phyloP scores from a whole-genome alignment of 768 basidiomycete genomes.

The Leucocoprinus leucothites region DNA sequence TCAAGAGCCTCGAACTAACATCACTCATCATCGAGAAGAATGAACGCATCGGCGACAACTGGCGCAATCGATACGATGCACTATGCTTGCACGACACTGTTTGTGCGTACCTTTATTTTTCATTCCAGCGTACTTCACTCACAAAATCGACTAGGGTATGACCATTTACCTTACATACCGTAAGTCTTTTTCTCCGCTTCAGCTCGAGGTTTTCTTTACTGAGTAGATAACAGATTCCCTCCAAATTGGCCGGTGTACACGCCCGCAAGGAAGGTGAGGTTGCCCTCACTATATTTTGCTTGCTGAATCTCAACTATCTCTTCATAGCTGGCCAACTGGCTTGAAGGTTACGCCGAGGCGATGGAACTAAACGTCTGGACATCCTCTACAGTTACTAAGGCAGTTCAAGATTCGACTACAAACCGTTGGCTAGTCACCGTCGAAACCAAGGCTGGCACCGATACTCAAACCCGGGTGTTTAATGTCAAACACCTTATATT shows the following conservation, averaged over 20 bases:
- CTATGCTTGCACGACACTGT: slow-evolving; percentile 66
- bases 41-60: slow-evolving; percentile 56
- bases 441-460: slow-evolving; percentile 30
- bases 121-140: not conserved
- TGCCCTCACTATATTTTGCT: too few relatives aligned
- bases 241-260: slow-evolving; percentile 29
- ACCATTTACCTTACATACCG: slow-evolving; percentile 62
- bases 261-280: slow-evolving; percentile 25
- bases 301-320: not conserved
- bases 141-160: slow-evolving; percentile 36
- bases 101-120: slow-evolving; percentile 40
- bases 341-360: slow-evolving; percentile 28
- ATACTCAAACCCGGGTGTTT: slow-evolving; percentile 30
- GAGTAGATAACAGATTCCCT: slow-evolving; percentile 22
- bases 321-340: slow-evolving; percentile 28
- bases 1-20: slow-evolving; percentile 55
- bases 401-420: slow-evolving; percentile 28
- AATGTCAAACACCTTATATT: slow-evolving; percentile 48
- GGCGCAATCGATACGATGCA: slow-evolving; percentile 65
- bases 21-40: slow-evolving; percentile 68
- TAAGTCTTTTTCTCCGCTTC: slow-evolving; percentile 23
- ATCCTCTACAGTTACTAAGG: slow-evolving; percentile 30
- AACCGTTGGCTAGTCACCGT: slow-evolving; percentile 43
- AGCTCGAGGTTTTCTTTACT: slow-evolving; percentile 15
- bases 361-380: slow-evolving; percentile 54